Conservation (phyloP, 2,329 filamentous ascomycete species). For the Colletotrichum sp. region DNA sequence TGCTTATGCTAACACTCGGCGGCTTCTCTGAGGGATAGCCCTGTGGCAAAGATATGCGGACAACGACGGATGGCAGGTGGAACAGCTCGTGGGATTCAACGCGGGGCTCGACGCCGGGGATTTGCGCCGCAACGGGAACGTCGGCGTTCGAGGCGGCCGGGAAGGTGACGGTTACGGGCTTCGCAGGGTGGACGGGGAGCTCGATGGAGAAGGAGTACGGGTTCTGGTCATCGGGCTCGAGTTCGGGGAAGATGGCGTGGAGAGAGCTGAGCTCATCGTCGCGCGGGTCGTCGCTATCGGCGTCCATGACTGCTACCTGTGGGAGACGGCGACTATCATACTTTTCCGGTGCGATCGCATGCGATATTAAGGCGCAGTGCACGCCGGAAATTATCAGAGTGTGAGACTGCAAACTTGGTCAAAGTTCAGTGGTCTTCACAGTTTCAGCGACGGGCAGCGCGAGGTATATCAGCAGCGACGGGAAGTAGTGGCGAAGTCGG, state of each 20-base stretch:
- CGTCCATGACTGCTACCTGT: slow-evolving; percentile 37
- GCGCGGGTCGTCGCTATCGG: slow-evolving; percentile 54
- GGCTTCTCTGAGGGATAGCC: slow-evolving; percentile 62
- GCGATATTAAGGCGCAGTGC: background rate
- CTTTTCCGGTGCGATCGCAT: background rate
- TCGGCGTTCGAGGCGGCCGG: slow-evolving; percentile 44
- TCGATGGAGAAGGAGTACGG: slow-evolving; percentile 60
- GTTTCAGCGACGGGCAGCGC: background rate
- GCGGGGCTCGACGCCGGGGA: slow-evolving; percentile 13
- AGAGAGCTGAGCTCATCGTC: slow-evolving; percentile 65
- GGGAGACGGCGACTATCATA: slow-evolving; percentile 5
- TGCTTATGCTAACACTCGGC: slow-evolving; percentile 56
- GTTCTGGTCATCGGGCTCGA: slow-evolving; percentile 49
- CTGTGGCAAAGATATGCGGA: slow-evolving; percentile 59
- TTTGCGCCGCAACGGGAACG: slow-evolving; percentile 14
- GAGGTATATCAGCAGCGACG: background rate
- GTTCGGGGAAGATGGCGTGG: slow-evolving; percentile 71
- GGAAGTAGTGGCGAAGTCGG: slow-evolving; percentile 5
- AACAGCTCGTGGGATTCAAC: slow-evolving; percentile 55
- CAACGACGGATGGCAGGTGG: slow-evolving; percentile 62
- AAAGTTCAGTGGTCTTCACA: background rate
- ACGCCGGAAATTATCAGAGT: background rate
- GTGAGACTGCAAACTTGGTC: background rate
- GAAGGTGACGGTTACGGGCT: slow-evolving; percentile 63
- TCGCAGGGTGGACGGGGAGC: slow-evolving; percentile 59